Evolutionary conservation across 2,329 filamentous ascomycete genomes (phyloP).

Genomic region (Ascosphaera pollenicola): DNA sequence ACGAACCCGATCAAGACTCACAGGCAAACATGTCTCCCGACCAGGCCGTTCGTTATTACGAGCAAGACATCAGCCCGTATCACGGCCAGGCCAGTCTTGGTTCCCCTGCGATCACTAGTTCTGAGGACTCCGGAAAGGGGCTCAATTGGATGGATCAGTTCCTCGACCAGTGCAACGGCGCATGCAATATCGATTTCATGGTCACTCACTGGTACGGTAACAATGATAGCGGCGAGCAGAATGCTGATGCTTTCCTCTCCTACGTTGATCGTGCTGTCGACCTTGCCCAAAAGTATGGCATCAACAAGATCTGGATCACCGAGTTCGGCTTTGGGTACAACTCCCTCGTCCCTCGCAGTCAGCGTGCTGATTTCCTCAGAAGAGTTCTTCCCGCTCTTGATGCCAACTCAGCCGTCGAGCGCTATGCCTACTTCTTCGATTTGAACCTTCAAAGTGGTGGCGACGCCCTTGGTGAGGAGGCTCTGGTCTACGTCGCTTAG

Average conservation of each 20-base stretch:
- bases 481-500: constrained; percentile 10
- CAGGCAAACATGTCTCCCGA: constrained; percentile 18
- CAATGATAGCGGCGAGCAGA: constrained; percentile 5
- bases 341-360: constrained; percentile 5
- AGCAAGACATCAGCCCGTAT: constrained; percentile 17
- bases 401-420: constrained; percentile 13
- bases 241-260: constrained; percentile 15
- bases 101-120: constrained; percentile 21
- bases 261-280: constrained; percentile 16
- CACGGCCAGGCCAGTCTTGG: constrained; percentile 18
- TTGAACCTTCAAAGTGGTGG: constrained; percentile 4
- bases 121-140: constrained; percentile 12
- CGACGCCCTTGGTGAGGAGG: constrained; percentile 12
- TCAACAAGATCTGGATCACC: constrained; percentile 23
- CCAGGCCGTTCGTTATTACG: constrained; percentile 17
- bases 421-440: constrained; percentile 21
- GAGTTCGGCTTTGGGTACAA: constrained; percentile 18
- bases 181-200: constrained; percentile 19
- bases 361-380: constrained; percentile 15
- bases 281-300: constrained; percentile 12
- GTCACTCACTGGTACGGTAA: constrained; percentile 24
- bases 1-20: constrained; percentile 21
- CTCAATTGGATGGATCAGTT: constrained; percentile 20
- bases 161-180: constrained; percentile 14
- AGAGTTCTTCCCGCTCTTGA: constrained; percentile 20